phyloP scores from a whole-genome alignment of 1,284 basidiomycete genomes.

The Porodaedalea pini region DNA sequence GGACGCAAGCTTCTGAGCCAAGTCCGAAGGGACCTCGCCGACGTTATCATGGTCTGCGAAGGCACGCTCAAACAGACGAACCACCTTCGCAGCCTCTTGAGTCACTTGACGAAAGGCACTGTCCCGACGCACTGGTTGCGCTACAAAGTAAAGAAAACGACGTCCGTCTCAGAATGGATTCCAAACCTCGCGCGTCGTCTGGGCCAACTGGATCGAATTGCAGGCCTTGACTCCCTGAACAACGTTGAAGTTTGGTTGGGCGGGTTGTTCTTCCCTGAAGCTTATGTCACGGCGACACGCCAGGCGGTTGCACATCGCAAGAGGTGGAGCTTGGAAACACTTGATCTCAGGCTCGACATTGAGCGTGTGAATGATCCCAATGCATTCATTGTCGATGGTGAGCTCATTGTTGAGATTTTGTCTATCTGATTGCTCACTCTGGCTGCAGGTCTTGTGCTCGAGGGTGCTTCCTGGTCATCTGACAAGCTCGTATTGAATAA shows the following conservation, averaged over 20 bases:
- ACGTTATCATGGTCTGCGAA: slow-evolving; percentile 81
- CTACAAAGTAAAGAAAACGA: slow-evolving; percentile 82
- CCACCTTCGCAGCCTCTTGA: slow-evolving; percentile 84
- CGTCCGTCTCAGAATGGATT: slow-evolving; percentile 83
- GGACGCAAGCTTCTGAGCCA: slow-evolving; percentile 73
- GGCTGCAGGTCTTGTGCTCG: slow-evolving; percentile 70
- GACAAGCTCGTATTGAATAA: slow-evolving; percentile 75
- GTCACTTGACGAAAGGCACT: slow-evolving; percentile 83
- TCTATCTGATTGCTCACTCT: neutral
- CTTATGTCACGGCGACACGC: slow-evolving; percentile 90
- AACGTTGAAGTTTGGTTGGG: slow-evolving; percentile 87
- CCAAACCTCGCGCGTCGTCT: slow-evolving; percentile 78
- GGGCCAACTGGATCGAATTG: slow-evolving; percentile 76
- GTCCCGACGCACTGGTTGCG: slow-evolving; percentile 85
- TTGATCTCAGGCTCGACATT: slow-evolving; percentile 76
- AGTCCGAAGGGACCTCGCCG: slow-evolving; percentile 75
- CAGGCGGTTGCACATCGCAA: slow-evolving; percentile 90
- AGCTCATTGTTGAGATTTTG: slow-evolving; percentile 27
- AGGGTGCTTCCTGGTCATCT: slow-evolving; percentile 76
- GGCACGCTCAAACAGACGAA: slow-evolving; percentile 93
- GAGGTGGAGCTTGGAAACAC: slow-evolving; percentile 88
- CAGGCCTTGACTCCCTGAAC: slow-evolving; percentile 59
- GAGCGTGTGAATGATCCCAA: slow-evolving; percentile 70
- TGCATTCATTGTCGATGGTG: slow-evolving; percentile 85
- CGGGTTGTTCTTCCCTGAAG: slow-evolving; percentile 92